phyloP scores from a whole-genome alignment of 1,139 yeast genomes.

The Yamadazyma aaseri region DNA sequence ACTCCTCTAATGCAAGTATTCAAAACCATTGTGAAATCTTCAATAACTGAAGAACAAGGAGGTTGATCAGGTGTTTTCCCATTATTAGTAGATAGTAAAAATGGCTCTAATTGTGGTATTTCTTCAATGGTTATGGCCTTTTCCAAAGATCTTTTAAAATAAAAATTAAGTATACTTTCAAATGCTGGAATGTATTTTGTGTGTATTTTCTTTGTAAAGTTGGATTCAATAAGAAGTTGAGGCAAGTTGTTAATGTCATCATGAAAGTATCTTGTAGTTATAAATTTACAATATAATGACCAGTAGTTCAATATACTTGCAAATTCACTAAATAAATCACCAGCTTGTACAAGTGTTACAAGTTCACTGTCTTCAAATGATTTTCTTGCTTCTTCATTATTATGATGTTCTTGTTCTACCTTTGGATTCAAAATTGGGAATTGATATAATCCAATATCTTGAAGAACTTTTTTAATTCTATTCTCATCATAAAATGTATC shows the following conservation, averaged over 20 bases:
- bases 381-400: slow-evolving; percentile 11
- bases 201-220: slow-evolving; percentile 59
- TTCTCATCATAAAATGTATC: slow-evolving; percentile 84
- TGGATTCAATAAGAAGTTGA: slow-evolving; percentile 55
- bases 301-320: slow-evolving; percentile 81
- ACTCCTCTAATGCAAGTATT: slow-evolving; percentile 63
- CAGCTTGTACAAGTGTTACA: slow-evolving; percentile 43
- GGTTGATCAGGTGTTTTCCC: slow-evolving; percentile 47
- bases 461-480: slow-evolving; percentile 53
- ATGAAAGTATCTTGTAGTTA: slow-evolving; percentile 58
- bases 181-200: slow-evolving; percentile 57
- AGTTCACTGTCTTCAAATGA: slow-evolving; percentile 28
- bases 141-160: slow-evolving; percentile 75
- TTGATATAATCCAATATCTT: slow-evolving; percentile 56
- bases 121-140: slow-evolving; percentile 82
- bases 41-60: slow-evolving; percentile 81
- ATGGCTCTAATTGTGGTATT: slow-evolving; percentile 50
- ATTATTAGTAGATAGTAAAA: slow-evolving; percentile 17
- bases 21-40: slow-evolving; percentile 75
- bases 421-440: slow-evolving; percentile 43
- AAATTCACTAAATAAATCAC: slow-evolving; percentile 64
- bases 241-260: slow-evolving; percentile 35
- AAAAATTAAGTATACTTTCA: slow-evolving; percentile 62
- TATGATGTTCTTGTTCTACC: slow-evolving; percentile 16
- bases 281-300: slow-evolving; percentile 78